Base-by-base conservation (phyloP, 768 basidiomycete species). In the Holtermanniella nyarrowii region DNA sequence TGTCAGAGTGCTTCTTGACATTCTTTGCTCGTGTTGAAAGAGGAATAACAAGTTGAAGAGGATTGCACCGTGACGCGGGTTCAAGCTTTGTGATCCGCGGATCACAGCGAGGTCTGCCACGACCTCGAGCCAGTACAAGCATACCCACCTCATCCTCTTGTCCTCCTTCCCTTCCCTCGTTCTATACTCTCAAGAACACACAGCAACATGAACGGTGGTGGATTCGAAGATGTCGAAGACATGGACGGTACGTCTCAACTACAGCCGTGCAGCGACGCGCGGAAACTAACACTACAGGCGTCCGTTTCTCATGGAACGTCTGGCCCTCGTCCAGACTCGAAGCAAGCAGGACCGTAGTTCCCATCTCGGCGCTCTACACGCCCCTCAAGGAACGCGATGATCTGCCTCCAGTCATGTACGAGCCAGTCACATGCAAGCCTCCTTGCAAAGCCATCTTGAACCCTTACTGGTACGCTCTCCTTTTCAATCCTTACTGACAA, bases 301-400 rank as follows among this genome's bases (percentile, higher is more conserved):
- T 96, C 43, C 81, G 93, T 50, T 78, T 97, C 59, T 93, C 91
- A 44, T 97, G 93, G 95, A 99, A 99, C 73, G 88, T 91, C 53
- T 99, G 89, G 88, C 90, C 91, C 2, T 91, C 90, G 27, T 91
- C 89, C 54, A 83, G 95, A 63, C 93, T 97, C 72, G 95, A 99
- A 75, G 89, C 93, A 13, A 97, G 91, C 31, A 80, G 93, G 62
- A 96, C 88, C 3, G 93, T 99, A 39, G 93, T 97, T 5, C 95
- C 95, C 53, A 95, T 99, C 65, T 84, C 93, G n/a, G 88, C 95
- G 7, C 78, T 99, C 5, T 99, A 99, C 74, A 89, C 88, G 2
- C 95, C 95, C 16, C 77, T 97, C 61, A 99, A 95, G 74, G 78
- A 85, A 52, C 79, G 91, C 53, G 88, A 90, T 61, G 93, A 97